Base-by-base conservation (phyloP, 768 basidiomycete genomes). In the Dioszegia hungarica region DNA sequence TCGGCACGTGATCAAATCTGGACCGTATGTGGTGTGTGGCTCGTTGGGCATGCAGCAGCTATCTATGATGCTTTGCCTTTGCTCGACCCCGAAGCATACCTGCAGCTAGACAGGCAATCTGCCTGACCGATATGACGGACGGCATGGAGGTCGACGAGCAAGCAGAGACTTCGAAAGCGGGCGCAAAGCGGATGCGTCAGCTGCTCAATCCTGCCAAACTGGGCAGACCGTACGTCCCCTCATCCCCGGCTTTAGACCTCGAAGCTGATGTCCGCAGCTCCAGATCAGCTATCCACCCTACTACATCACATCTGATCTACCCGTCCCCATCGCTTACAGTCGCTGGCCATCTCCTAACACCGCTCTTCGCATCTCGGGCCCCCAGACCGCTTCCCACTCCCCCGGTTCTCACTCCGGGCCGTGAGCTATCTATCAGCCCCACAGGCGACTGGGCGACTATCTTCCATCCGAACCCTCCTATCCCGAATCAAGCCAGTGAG, bases 131-230 rank as follows among this genome's bases (percentile, higher is more conserved):
- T 6, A 33, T 33, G 43, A 22, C 5, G 11, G 25, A 41, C 12
- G 19, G 9, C 29, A 46, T 31, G 28, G 28, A 46, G 8, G 3
- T 27, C 4, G 17, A 8, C 11, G 5, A 56, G 10, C 19, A 17
- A 19, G 59, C 58, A 11, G 67, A 68, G 49, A 63, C 56, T 3
- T 68, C 67, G 25, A 64, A 57, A 54, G 61, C 60, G 36, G 67
- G 67, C 0, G 45, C 62, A 29, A 47, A 56, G 36, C 46, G 67
- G 20, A 68, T 68, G 67, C 22, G 55, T 15, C 41, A 40, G 28
- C 50, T 68, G 6, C 31, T 51, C 19, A 39, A 59, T 36, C 25
- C 52, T 31, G 11, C 31, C 5, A 38, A 34, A 12, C 2, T 43
- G 15, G 11, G 45, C 45, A 19, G 15, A 28, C 44, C 52, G 52